Conservation (phyloP, 164 flowering plant genomes). For the Protea cynaroides region DNA sequence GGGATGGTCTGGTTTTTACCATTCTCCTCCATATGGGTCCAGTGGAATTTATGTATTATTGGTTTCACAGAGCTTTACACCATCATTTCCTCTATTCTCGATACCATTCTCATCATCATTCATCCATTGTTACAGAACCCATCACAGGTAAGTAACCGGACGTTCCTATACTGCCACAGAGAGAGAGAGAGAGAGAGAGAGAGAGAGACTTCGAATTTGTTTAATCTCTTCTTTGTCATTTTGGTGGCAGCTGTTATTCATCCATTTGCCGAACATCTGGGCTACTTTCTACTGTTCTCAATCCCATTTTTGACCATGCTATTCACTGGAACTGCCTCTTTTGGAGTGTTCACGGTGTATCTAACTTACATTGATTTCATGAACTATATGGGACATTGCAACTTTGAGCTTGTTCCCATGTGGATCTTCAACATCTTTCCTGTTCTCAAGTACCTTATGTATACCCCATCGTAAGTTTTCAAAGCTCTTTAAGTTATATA, state of each 20-base stretch:
- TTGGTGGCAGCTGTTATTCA: conserved; percentile 2
- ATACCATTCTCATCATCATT: conserved; percentile 54
- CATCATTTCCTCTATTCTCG: conserved; percentile 49
- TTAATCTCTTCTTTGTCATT: too few species aligned
- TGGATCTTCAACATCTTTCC: conserved; percentile 18
- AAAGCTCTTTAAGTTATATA: too few species aligned
- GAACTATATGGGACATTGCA: conserved; percentile 41
- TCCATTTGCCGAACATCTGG: conserved; percentile 33
- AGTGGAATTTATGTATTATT: conserved; percentile 13
- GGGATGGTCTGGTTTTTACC: neutral
- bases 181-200: neutral
- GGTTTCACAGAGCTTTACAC: conserved; percentile 51
- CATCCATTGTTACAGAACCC: conserved; percentile 51
- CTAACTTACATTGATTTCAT: conserved; percentile 27
- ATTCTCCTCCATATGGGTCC: neutral
- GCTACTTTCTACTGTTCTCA: conserved; percentile 20
- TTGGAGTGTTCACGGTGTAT: conserved; percentile 8
- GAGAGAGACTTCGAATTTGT: too few species aligned
- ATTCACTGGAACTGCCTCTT: conserved; percentile 12
- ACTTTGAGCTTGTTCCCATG: conserved; percentile 31
- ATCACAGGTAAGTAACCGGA: conserved; percentile 25
- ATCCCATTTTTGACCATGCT: conserved; percentile 14
- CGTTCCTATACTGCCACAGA: too few species aligned
- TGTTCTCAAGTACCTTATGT: neutral
- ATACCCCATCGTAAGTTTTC: conserved; percentile 37